phyloP scores from a whole-genome alignment of 768 basidiomycete species.

The Xerocomellus intermedius region DNA sequence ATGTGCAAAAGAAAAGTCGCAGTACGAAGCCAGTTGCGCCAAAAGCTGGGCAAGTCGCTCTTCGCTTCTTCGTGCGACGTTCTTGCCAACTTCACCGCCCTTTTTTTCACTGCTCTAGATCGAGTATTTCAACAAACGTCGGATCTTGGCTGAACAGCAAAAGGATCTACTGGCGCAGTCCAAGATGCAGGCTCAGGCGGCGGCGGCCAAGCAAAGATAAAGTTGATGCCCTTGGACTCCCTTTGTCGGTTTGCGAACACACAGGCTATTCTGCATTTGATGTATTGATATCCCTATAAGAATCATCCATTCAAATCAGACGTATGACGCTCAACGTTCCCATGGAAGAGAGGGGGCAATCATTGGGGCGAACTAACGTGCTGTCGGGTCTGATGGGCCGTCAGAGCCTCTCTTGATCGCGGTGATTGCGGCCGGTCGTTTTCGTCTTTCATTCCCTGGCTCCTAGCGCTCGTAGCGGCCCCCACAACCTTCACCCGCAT shows the following conservation, averaged over 20 bases:
- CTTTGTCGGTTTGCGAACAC: background rate
- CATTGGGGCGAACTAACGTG: background rate
- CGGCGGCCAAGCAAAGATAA: constrained; percentile 26
- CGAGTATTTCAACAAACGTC: constrained; percentile 91
- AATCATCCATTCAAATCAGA: background rate
- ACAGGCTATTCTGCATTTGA: background rate
- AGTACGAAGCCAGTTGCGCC: constrained; percentile 75
- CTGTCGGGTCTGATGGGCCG: background rate
- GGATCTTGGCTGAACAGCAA: constrained; percentile 78
- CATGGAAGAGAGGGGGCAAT: background rate
- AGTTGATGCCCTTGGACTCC: background rate
- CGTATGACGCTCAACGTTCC: background rate
- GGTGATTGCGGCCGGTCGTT: background rate
- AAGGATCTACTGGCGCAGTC: constrained; percentile 61
- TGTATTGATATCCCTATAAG: constrained; percentile 2
- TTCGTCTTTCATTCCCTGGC: background rate
- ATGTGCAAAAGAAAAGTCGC: constrained; percentile 55
- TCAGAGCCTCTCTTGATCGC: background rate
- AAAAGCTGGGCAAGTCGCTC: constrained; percentile 80
- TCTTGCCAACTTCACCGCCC: background rate
- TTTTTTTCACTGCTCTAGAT: constrained; percentile 49
- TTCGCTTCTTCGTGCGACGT: background rate
- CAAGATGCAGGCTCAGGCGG: constrained; percentile 33
- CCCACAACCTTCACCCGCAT: background rate
- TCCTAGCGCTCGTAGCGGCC: background rate